Conservation (phyloP, 768 basidiomycete species). For the Tephrocybe sp. region DNA sequence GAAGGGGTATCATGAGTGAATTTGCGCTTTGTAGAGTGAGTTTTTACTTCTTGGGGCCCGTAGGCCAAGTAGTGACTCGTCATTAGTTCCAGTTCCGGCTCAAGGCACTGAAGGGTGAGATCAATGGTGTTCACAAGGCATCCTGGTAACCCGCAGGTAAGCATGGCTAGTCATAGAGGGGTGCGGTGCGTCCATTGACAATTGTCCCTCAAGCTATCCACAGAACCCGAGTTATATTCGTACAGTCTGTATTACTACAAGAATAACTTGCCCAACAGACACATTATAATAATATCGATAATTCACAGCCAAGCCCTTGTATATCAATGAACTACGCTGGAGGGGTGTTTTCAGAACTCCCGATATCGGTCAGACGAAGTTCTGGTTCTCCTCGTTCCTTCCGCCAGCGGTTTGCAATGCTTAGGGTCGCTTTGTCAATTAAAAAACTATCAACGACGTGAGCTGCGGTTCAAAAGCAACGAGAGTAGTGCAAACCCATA, state of each 20-base stretch:
- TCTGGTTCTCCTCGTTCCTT: conserved; percentile 79
- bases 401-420: conserved; percentile 85
- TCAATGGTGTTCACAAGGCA: conserved; percentile 88
- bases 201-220: not conserved
- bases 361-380: conserved; percentile 57
- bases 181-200: not conserved
- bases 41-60: conserved; percentile 13
- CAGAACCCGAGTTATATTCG: conserved; percentile 4
- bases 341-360: conserved; percentile 31
- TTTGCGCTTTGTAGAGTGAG: conserved; percentile 82
- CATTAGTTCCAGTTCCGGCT: conserved; percentile 85
- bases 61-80: not conserved
- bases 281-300: conserved; percentile 2
- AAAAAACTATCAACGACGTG: conserved; percentile 56
- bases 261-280: not conserved
- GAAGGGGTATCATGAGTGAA: conserved; percentile 86
- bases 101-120: conserved; percentile 77
- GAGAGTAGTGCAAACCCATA: conserved; percentile 59
- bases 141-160: conserved; percentile 67
- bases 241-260: conserved; percentile 9
- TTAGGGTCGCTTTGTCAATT: conserved; percentile 69
- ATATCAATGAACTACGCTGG: conserved; percentile 10
- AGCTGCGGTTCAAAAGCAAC: conserved; percentile 1
- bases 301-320: not conserved
- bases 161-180: not conserved